Percentiles rank a stretch among this genome's conserved stretches.
Conservation (phyloP, 441 rosid genomes). For the Erodium texanum region DNA sequence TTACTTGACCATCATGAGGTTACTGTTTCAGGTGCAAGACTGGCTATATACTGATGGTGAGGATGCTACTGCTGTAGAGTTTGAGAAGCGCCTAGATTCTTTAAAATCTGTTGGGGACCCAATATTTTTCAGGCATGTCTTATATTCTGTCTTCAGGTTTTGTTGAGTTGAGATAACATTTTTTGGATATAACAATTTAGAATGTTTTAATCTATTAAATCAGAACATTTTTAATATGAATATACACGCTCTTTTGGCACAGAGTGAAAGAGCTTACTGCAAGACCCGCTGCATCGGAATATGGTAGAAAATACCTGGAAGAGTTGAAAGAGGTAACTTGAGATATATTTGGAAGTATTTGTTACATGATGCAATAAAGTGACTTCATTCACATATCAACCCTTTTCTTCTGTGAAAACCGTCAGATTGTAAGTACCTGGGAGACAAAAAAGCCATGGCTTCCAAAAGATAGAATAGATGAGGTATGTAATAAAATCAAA, state of each 20-base stretch:
- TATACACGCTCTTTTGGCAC: conserved; percentile 15
- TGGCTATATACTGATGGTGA: conserved; percentile 97
- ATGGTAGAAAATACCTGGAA: conserved; percentile 48
- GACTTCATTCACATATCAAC: conserved; percentile 9
- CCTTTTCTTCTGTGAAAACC: conserved; percentile 17
- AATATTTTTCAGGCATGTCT: conserved; percentile 58
- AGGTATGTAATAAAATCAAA: conserved; percentile 37
- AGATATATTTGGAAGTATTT: not conserved
- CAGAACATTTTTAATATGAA: not conserved
- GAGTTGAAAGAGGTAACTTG: conserved; percentile 54
- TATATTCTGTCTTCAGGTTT: too few relatives aligned
- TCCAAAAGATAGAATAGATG: conserved; percentile 64
- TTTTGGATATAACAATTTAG: not conserved
- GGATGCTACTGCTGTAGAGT: conserved; percentile 75
- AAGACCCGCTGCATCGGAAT: conserved; percentile 57
- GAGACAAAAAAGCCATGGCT: conserved; percentile 77
- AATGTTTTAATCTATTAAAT: conserved; percentile 5
- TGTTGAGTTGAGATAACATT: too few relatives aligned
- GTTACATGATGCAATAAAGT: not conserved
- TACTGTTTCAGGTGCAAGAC: conserved; percentile 67
- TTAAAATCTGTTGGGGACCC: conserved; percentile 74
- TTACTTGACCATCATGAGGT: conserved; percentile 8
- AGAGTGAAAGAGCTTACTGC: conserved; percentile 79
- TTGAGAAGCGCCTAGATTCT: conserved; percentile 54
- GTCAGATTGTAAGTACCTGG: conserved; percentile 66